These are phyloP conservation scores for Pseudomonodictys pantanalensis DNA, from an alignment of 495 filamentous ascomycete species.

Conservation along the genomic window DNA sequence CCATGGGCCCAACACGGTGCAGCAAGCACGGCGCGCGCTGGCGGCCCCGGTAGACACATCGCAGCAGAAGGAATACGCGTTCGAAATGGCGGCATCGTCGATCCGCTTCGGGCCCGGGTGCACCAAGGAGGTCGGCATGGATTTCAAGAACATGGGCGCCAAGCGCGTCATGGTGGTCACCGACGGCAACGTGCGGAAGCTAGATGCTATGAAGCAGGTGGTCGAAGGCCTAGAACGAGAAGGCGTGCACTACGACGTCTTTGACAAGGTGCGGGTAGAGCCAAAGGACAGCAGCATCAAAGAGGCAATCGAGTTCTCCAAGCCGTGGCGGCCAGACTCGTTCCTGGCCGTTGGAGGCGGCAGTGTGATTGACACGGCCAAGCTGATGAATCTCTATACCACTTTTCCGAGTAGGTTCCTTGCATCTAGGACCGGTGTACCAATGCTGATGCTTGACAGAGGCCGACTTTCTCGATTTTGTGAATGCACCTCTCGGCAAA, in stretches of 20 bases:
- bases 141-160: constrained; percentile 84
- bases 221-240: constrained; percentile 71
- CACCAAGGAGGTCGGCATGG: constrained; percentile 99
- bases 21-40: constrained; percentile 57
- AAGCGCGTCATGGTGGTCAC: constrained; percentile 89
- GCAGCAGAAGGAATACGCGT: constrained; percentile 90
- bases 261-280: constrained; percentile 73
- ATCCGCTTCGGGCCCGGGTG: constrained; percentile 91
- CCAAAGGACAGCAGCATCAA: constrained; percentile 91
- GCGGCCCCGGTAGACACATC: constrained; percentile 71
- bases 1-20: constrained; percentile 45
- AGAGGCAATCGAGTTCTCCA: constrained; percentile 81
- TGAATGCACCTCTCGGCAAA: constrained; percentile 90
- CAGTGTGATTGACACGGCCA: constrained; percentile 88
- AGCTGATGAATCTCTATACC: constrained; percentile 95
- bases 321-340: constrained; percentile 75
- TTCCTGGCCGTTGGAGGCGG: constrained; percentile 84
- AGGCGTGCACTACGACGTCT: constrained; percentile 77
- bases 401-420: constrained; percentile 57
- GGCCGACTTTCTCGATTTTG: constrained; percentile 92
- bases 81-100: constrained; percentile 93
- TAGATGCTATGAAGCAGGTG: constrained; percentile 83
- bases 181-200: constrained; percentile 70
- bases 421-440: not conserved
- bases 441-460: constrained; percentile 42